phyloP scores from a whole-genome alignment of 176 grass and related monocot species.

The Oropetium thomaeum region DNA sequence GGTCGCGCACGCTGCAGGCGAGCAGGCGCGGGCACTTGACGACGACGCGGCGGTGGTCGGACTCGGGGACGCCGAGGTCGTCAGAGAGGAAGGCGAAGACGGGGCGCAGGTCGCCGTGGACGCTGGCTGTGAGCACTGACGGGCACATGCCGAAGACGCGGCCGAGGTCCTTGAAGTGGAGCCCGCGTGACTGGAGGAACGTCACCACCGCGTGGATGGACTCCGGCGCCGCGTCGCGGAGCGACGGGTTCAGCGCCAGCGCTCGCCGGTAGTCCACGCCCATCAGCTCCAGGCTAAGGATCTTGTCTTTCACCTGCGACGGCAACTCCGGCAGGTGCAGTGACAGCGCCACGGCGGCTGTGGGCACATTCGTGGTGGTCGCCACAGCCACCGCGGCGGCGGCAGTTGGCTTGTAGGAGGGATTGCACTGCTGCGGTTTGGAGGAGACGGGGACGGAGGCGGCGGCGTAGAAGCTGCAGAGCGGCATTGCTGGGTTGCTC shows the following conservation, averaged over 20 bases:
- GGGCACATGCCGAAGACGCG: conserved; percentile 62
- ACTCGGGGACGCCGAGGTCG: conserved; percentile 46
- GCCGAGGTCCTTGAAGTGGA: conserved; percentile 63
- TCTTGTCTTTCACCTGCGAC: conserved; percentile 60
- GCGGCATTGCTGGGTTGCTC: conserved; percentile 25
- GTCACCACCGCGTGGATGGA: conserved; percentile 53
- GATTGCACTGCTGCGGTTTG: conserved; percentile 27
- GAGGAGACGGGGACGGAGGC: conserved; percentile 26
- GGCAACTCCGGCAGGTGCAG: conserved; percentile 52
- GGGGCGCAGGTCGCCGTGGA: conserved; percentile 46
- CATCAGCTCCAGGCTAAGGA: conserved; percentile 71
- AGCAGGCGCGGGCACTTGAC: conserved; percentile 66
- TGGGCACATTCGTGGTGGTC: neutral
- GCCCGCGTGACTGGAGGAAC: conserved; percentile 62
- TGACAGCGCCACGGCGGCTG: neutral
- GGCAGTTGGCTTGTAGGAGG: conserved; percentile 13
- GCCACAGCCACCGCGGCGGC: neutral
- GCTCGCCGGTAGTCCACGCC: conserved; percentile 62
- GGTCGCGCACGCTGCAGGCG: conserved; percentile 59
- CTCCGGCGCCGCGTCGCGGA: conserved; percentile 49
- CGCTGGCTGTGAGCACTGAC: conserved; percentile 46
- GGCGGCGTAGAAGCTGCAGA: conserved; percentile 45
- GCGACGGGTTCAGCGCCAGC: conserved; percentile 46
- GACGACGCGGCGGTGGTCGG: conserved; percentile 43
- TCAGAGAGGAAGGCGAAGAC: conserved; percentile 68